Conservation (phyloP, 2,329 filamentous ascomycete species). For the Fusarium nelsonii region DNA sequence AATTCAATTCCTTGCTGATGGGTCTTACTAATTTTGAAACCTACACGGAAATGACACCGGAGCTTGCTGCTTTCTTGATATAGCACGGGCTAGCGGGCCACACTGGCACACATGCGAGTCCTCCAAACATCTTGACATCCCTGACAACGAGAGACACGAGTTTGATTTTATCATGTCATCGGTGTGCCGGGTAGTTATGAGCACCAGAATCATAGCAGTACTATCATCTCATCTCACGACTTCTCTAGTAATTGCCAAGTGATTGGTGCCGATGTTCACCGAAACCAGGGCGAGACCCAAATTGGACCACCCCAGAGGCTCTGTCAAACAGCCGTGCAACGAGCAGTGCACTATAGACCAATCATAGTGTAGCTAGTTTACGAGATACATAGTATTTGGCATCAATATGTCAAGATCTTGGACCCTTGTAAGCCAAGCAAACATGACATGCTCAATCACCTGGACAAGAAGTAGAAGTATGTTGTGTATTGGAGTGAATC, state of each 20-base stretch:
- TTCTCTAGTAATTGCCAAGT: too few relatives aligned
- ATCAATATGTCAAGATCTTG: background rate
- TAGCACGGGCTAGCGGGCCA: too few relatives aligned
- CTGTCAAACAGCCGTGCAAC: background rate
- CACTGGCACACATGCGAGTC: too few relatives aligned
- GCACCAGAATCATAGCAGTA: rapidly evolving
- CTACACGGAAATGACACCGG: background rate
- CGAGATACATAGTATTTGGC: too few relatives aligned
- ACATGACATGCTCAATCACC: background rate
- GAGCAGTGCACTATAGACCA: background rate
- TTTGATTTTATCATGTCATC: background rate
- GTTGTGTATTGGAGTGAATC: too few relatives aligned
- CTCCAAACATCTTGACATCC: background rate
- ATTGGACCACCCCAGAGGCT: background rate
- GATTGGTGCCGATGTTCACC: rapidly evolving
- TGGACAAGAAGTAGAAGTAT: background rate
- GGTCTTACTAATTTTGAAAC: background rate
- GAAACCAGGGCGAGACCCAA: background rate
- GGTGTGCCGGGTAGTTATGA: too few relatives aligned
- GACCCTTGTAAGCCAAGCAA: background rate
- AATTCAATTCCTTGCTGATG: background rate
- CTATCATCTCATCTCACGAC: background rate
- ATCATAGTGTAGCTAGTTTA: background rate
- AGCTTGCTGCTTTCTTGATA: background rate
- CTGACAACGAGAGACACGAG: background rate